Evolutionary conservation across 2,329 filamentous ascomycete species (phyloP), one percentile per base, ranked within the genome.

Genomic region (Neofusicoccum kwambonambiense): DNA sequence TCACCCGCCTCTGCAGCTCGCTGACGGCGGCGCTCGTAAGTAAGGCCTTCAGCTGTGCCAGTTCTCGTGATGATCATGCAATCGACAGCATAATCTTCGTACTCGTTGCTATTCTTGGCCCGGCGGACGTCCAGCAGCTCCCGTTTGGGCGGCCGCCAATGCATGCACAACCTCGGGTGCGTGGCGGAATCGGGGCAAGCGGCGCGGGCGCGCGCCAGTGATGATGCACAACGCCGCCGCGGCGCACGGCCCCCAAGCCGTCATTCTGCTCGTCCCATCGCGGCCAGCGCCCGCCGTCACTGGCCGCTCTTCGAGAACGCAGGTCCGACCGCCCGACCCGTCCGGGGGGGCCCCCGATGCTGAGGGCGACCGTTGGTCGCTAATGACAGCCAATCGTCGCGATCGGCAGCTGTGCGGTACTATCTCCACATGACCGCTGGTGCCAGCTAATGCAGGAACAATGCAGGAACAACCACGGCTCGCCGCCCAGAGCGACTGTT

Each of bases 361-460:
- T 42, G 45, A 62, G 45, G 44, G 19, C 35, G 45, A n/a, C 58
- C 58, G 58, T 62, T 62, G 34, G 45, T 51, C 45, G 47, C 58
- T 62, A 44, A 41, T 35, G 44, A 34, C 58, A 62, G 58, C 58
- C 58, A 62, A 62, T 62, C 58, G 58, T 41, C 58, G 58, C 47
- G 58, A 62, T 62, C 58, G 58, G 45, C 58, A 52, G 27, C 58
- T 47, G 45, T 41, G 35, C 58, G 44, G 45, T 34, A 31, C 44
- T 52, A 50, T 52, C 47, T 50, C 58, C 58, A 52, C 58, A 62
- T 62, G 47, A 50, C 56, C 13, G 39, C 56, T 47, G 27, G 42
- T 17, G 57, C n/a, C 45, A 45, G 50, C 76, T 76, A 76, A 77
- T 76, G 75, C 75, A 77, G 75, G 75, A 75, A 77, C 75, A 66